Evolutionary conservation across 2,329 filamentous ascomycete species (phyloP), one percentile per base, ranked within the genome.

Genomic region (Diaporthe helianthi): DNA sequence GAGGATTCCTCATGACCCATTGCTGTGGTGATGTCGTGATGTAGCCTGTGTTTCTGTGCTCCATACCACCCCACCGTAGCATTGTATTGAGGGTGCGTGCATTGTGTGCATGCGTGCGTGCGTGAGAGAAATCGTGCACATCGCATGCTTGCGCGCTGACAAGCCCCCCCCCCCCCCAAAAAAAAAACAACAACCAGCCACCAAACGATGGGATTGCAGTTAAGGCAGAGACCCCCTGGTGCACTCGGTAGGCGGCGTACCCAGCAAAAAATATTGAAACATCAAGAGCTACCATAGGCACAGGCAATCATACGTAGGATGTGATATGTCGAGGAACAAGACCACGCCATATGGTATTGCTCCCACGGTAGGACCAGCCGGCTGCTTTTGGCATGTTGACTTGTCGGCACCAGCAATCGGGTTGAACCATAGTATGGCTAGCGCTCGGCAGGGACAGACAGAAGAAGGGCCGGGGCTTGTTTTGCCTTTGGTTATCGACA

Each of bases 91-190:
- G 38, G 31, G 58, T 47, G 41, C n/a, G 58, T 46, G 55, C 38
- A 46, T n/a, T n/a, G n/a, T n/a, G 26, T 33, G 41, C 41, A 44
- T 63, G 58, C 41, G 38, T 41, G 38, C 41, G 58, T 63, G 58
- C 58, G 44, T 63, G 58, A 63, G 58, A 49, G 58, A 63, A 46
- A 63, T 63, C 58, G 58, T 63, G 58, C 58, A 63, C 49, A 49
- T 63, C n/a, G 58, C 58, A 63, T 44, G 58, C 58, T 49, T 38
- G 58, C 44, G 58, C 58, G 58, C 44, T 63, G 49, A 44, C n/a
- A n/a, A n/a, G n/a, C n/a, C n/a, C n/a, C n/a, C n/a, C n/a, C n/a
- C n/a, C n/a, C n/a, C n/a, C n/a, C n/a, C n/a, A n/a, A n/a, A n/a
- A n/a, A n/a, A n/a, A n/a, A n/a, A n/a, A n/a, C n/a, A n/a, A n/a